Base-by-base conservation (phyloP, 1,284 basidiomycete species). In the Flammula alnicola region DNA sequence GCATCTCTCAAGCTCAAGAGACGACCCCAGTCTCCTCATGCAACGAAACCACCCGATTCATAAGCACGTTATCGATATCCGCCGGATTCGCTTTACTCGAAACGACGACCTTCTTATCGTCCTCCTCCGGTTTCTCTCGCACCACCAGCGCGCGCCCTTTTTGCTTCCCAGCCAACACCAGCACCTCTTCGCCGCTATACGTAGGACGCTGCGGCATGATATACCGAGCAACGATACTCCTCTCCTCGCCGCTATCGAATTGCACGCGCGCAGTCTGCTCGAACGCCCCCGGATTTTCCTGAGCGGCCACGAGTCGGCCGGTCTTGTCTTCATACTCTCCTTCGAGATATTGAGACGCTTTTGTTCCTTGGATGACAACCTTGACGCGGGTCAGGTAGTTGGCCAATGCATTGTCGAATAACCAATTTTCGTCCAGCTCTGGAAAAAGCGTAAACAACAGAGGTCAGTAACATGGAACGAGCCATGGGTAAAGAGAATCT, bases 251-350 rank as follows among this genome's bases (percentile, higher is more conserved):
- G 4, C 44, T 49, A 25, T 63, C 60, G 44, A 77, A 71, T 22
- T 57, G 61, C 39, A 73, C 66, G 52, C 63, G 71, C 47, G 70
- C 76, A 16, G 69, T 76, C 59, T 75, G 72, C 41, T 69, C 71
- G 52, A 67, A 70, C 12, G 60, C 63, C 1, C 57, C 55, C 1
- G 67, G 66, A 9, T 60, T 63, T 14, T 63, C 60, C 9, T 63
- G 62, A 4, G 69, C 70, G 27, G 67, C 67, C n/a, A 66, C 43
- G 27, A 77, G 58, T 10, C 63, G 64, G 1, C 80, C 86, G 26
- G 69, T 61, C 42, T 69, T 69, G 20, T 70, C 72, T 54, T 89
- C 82, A 58, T 75, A 75, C 27, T 79, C 74, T 30, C 84, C 84
- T 23, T 73, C 67, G 41, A 80, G 72, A 70, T 84, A 88, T 31